Evolutionary conservation across 2,329 filamentous ascomycete genomes (phyloP).

Genomic region (Aspergillus sp.): DNA sequence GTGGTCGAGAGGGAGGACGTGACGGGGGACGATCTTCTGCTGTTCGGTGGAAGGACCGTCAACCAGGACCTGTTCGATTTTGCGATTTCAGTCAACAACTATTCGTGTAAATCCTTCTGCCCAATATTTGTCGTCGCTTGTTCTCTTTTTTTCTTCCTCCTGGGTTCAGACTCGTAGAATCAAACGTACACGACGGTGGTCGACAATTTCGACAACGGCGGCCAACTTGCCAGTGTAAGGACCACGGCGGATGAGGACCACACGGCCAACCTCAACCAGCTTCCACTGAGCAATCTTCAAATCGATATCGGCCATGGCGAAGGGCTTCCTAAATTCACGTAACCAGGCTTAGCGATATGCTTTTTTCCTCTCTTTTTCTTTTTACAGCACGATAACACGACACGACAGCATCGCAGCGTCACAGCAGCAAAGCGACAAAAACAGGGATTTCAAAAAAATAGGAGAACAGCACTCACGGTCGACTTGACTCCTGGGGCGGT

Average conservation of each 20-base stretch:
- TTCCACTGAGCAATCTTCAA: constrained; percentile 82
- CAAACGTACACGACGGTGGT: constrained; percentile 97
- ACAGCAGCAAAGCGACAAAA: not conserved
- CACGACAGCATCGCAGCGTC: constrained; percentile 1
- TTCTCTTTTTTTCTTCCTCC: constrained; percentile 1
- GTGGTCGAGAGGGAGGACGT: constrained; percentile 72
- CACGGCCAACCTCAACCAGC: constrained; percentile 96
- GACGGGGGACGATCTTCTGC: constrained; percentile 74
- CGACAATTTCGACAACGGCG: constrained; percentile 97
- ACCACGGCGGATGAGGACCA: constrained; percentile 83
- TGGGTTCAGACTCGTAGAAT: not conserved
- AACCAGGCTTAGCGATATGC: constrained; percentile 4
- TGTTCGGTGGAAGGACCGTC: constrained; percentile 83
- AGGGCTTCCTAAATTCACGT: constrained; percentile 43
- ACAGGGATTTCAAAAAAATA: not conserved
- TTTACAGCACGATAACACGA: not conserved
- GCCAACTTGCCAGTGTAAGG: constrained; percentile 79
- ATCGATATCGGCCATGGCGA: constrained; percentile 74
- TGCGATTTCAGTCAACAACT: not conserved
- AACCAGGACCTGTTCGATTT: constrained; percentile 67
- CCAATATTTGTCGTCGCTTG: not conserved
- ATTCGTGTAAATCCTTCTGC: too few species aligned
- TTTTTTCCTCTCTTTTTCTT: not conserved
- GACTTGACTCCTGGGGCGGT: constrained; percentile 30
- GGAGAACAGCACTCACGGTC: constrained; percentile 30